Percentiles rank a stretch among this genome's conserved stretches.
Evolutionary conservation across 805 yeast species (phyloP).

Genomic region (Ascoidea tarda): DNA sequence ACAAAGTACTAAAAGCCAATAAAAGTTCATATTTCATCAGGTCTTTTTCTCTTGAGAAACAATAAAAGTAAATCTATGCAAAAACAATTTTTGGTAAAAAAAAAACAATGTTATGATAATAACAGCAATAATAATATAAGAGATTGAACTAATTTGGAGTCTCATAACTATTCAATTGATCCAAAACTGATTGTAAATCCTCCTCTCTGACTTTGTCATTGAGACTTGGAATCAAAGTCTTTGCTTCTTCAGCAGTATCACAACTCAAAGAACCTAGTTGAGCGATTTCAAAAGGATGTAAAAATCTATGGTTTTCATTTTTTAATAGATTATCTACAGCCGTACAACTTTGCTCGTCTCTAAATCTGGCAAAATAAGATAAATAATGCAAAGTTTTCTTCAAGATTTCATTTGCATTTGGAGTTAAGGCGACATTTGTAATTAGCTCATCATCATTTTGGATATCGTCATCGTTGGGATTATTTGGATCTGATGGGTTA

Average conservation of each 20-base stretch:
- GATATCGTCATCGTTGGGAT: constrained; percentile 17
- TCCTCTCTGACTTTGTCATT: constrained; percentile 70
- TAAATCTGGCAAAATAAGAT: constrained; percentile 75
- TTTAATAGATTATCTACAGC: constrained; percentile 83
- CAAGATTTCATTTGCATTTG: constrained; percentile 75
- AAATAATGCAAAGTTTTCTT: constrained; percentile 85
- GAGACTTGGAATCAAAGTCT: constrained; percentile 83
- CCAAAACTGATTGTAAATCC: constrained; percentile 75
- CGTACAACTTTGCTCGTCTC: constrained; percentile 82
- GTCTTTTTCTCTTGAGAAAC: no score
- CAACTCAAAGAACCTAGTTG: constrained; percentile 81
- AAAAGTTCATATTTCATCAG: no score
- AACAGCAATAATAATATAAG: no score
- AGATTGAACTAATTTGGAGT: constrained; percentile 20
- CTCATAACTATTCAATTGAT: constrained; percentile 65
- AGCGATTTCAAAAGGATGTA: constrained; percentile 94
- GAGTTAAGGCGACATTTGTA: constrained; percentile 36
- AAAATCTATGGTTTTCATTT: constrained; percentile 23
- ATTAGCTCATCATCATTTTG: constrained; percentile 20
- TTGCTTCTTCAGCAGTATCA: constrained; percentile 96
- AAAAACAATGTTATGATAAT: no score
- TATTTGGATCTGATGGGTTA: constrained; percentile 20
- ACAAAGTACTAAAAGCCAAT: no score
- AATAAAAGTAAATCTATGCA: no score
- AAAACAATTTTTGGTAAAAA: no score